These are phyloP conservation scores for apple (Malus domestica) DNA, from an alignment of 306 rosid species.

Conservation along the genomic window ASM211411v1 NC_041797.1:1624001-1624500, in stretches of 20 bases:
- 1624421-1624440: not conserved
- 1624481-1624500: conserved; percentile 4
- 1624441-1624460: conserved; percentile 11
- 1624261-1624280: conserved; percentile 13
- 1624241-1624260: not conserved
- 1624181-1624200: not conserved
- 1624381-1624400: conserved; percentile 66
- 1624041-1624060: too few relatives aligned
- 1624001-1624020: too few relatives aligned
- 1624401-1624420: conserved; percentile 91
- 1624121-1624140: not conserved
- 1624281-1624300: conserved; percentile 97
- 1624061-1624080: too few relatives aligned
- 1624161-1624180: not conserved
- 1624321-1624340: conserved; percentile 94
- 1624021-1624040: too few relatives aligned
- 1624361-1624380: conserved; percentile 69
- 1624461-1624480: conserved; percentile 20
- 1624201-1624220: not conserved
- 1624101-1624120: too few relatives aligned
- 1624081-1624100: too few relatives aligned
- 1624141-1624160: not conserved
- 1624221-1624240: not conserved
- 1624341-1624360: conserved; percentile 75
- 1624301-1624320: conserved; percentile 94